Evolutionary conservation across 2,329 filamentous ascomycete species (phyloP).

Genomic region (Penicillium glabrum): DNA sequence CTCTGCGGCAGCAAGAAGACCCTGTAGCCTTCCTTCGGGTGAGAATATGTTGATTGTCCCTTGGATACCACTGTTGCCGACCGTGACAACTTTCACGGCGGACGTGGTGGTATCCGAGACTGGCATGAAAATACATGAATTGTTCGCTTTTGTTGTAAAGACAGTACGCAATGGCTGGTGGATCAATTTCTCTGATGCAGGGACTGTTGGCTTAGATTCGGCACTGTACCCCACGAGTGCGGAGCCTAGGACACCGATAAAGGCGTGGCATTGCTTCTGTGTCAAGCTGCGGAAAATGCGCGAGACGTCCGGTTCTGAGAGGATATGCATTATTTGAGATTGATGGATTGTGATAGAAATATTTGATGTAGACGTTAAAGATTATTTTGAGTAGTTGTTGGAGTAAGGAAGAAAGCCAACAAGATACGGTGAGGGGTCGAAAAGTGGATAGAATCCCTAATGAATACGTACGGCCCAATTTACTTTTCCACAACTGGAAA

Average conservation of each 20-base stretch:
- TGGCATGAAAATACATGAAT: constrained; percentile 73
- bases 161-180: constrained; percentile 46
- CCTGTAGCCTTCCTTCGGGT: constrained; percentile 61
- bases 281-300: constrained; percentile 34
- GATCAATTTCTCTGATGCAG: constrained; percentile 29
- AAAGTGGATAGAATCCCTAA: neutral
- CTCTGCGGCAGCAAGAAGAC: constrained; percentile 70
- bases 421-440: neutral
- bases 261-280: constrained; percentile 31
- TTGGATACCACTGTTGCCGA: constrained; percentile 49
- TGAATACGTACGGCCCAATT: neutral
- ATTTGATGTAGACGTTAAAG: neutral
- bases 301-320: constrained; percentile 35
- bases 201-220: constrained; percentile 25
- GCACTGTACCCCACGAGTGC: constrained; percentile 34
- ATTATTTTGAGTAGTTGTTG: neutral
- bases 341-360: neutral
- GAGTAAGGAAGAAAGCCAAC: neutral
- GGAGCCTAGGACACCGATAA: constrained; percentile 38
- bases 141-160: constrained; percentile 40
- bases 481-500: neutral
- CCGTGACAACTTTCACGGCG: constrained; percentile 71
- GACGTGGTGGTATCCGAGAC: constrained; percentile 64
- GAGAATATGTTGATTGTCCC: constrained; percentile 70
- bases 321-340: constrained; percentile 31